Evolutionary conservation across 805 yeast genomes (phyloP).

Genomic region (Pichia membranifaciens): DNA sequence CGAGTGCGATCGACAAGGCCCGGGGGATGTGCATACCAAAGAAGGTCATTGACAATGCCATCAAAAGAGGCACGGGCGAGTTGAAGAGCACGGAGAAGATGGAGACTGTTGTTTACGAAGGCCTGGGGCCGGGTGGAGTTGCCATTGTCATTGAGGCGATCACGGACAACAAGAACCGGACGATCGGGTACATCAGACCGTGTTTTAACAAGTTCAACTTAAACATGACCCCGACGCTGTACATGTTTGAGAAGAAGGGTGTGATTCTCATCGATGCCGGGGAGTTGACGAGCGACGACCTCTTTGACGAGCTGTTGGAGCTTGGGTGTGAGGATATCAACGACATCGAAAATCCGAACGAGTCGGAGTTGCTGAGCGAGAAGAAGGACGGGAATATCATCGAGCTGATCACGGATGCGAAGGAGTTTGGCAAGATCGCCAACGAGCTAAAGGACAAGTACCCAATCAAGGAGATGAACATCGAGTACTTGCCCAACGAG

Average conservation of each 20-base stretch:
- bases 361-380: constrained; percentile 17
- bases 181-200: constrained; percentile 68
- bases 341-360: constrained; percentile 17
- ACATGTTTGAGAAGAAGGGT: constrained; percentile 75
- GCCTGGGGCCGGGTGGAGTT: constrained; percentile 89
- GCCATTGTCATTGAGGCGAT: constrained; percentile 79
- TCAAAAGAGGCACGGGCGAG: constrained; percentile 77
- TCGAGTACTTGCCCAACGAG: constrained; percentile 57
- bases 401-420: constrained; percentile 58
- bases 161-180: constrained; percentile 83
- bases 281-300: constrained; percentile 44
- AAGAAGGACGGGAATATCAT: constrained; percentile 23
- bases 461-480: constrained; percentile 63
- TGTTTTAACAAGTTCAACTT: constrained; percentile 62
- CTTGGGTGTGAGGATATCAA: constrained; percentile 71
- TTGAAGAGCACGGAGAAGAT: constrained; percentile 38
- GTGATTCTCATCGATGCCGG: constrained; percentile 49
- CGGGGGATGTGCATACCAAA: constrained; percentile 70
- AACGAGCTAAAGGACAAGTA: constrained; percentile 50
- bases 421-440: constrained; percentile 57
- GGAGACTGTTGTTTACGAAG: constrained; percentile 71
- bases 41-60: constrained; percentile 80
- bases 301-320: constrained; percentile 72
- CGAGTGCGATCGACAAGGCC: constrained; percentile 74
- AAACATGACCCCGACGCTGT: constrained; percentile 69